Conservation (phyloP, 129 eudicot species). For the Saposhnikovia divaricata region DNA sequence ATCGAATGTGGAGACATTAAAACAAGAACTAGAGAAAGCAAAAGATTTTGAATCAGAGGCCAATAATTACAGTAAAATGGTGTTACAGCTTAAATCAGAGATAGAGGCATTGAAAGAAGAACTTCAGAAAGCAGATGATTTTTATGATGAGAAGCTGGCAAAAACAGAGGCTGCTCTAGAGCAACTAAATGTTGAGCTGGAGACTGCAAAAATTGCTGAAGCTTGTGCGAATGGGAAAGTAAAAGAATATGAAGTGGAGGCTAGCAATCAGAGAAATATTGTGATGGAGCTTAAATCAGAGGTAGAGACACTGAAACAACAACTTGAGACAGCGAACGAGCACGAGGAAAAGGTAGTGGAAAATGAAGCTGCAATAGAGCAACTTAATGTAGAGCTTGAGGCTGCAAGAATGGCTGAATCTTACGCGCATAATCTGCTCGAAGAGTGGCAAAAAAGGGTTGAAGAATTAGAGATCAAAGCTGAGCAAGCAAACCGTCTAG, state of each 20-base stretch:
- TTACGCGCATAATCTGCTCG: conserved; percentile 60
- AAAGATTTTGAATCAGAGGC: conserved; percentile 38
- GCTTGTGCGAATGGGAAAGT: conserved; percentile 43
- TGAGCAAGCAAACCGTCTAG: conserved; percentile 68
- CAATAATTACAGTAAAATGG: conserved; percentile 14
- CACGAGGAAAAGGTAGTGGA: conserved; percentile 49
- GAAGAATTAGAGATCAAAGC: conserved; percentile 63
- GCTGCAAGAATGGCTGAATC: conserved; percentile 93
- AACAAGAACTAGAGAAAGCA: conserved; percentile 27
- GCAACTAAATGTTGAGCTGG: conserved; percentile 70
- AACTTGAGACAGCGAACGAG: conserved; percentile 50
- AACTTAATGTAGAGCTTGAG: conserved; percentile 73
- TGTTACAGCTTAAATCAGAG: conserved; percentile 40
- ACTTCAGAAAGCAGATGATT: conserved; percentile 19
- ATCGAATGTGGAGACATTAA: conserved; percentile 43
- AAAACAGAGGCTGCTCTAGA: conserved; percentile 57
- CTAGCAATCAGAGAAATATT: conserved; percentile 15
- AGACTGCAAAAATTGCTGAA: conserved; percentile 86
- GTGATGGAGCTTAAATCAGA: conserved; percentile 41
- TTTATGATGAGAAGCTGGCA: conserved; percentile 43
- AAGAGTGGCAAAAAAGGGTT: conserved; percentile 67
- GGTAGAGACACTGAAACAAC: conserved; percentile 46
- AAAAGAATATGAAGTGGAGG: conserved; percentile 32
- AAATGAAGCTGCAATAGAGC: conserved; percentile 56
- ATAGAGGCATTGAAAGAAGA: conserved; percentile 38